Conservation (phyloP, 768 basidiomycete species). For the Tylopilus balloui region DNA sequence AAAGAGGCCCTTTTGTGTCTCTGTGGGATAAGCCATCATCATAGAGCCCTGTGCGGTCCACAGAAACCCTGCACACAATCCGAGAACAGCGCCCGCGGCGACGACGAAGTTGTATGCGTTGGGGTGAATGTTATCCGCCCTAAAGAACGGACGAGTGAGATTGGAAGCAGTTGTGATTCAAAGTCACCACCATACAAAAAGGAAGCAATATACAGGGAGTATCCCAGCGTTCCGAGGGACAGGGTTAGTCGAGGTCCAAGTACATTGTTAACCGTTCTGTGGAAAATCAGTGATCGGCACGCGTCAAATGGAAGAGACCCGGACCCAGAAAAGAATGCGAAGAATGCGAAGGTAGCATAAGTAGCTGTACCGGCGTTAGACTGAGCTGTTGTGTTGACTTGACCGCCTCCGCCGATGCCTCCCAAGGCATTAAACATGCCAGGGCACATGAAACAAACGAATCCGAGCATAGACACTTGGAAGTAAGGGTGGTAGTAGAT, state of each 20-base stretch:
- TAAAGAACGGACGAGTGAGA: slow-evolving; percentile 24
- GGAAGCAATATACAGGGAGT: slow-evolving; percentile 70
- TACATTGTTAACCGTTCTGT: slow-evolving; percentile 73
- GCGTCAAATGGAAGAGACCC: slow-evolving; percentile 9
- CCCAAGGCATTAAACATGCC: slow-evolving; percentile 79
- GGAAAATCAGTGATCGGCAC: not conserved
- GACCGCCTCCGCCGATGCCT: slow-evolving; percentile 77
- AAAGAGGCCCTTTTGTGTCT: slow-evolving; percentile 69
- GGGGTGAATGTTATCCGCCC: slow-evolving; percentile 67
- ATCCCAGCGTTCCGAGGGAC: slow-evolving; percentile 68
- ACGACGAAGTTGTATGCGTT: slow-evolving; percentile 61
- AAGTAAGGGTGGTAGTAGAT: slow-evolving; percentile 52
- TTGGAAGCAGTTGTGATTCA: not conserved
- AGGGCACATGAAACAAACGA: slow-evolving; percentile 56
- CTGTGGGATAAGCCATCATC: slow-evolving; percentile 82
- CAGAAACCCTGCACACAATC: slow-evolving; percentile 64
- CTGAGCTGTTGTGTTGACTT: slow-evolving; percentile 58
- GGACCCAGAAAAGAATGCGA: slow-evolving; percentile 71
- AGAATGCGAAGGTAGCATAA: slow-evolving; percentile 59
- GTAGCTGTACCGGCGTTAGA: slow-evolving; percentile 68
- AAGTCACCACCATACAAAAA: slow-evolving; percentile 51
- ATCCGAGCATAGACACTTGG: slow-evolving; percentile 54
- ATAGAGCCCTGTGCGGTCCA: slow-evolving; percentile 86
- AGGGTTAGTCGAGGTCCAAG: slow-evolving; percentile 76
- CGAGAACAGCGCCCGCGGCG: slow-evolving; percentile 66